Evolutionary conservation across 169 alveolate genomes (phyloP).

Genomic region (Perkinsus olseni): DNA sequence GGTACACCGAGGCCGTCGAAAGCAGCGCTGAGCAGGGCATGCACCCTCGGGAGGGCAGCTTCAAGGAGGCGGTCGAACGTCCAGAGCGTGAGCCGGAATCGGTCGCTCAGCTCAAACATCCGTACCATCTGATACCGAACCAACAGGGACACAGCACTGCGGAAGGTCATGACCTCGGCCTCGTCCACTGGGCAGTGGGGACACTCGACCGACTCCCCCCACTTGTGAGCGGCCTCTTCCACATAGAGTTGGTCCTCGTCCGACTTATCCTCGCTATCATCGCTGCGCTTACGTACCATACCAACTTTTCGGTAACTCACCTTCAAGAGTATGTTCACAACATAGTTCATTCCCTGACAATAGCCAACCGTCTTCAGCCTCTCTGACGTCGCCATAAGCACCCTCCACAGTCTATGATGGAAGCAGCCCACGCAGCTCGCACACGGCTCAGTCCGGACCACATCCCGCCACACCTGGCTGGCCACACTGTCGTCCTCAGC

Average conservation of each 20-base stretch:
- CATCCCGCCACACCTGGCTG: neutral
- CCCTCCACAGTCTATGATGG: neutral
- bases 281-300: neutral
- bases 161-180: neutral
- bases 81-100: neutral
- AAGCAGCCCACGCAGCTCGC: neutral
- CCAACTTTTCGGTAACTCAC: neutral
- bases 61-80: neutral
- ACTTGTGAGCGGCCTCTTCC: neutral
- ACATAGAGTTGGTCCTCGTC: neutral
- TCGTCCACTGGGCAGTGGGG: neutral
- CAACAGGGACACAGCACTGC: neutral
- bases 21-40: neutral
- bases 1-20: neutral
- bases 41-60: neutral
- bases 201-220: neutral
- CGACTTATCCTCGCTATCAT: neutral
- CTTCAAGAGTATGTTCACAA: conserved; percentile 2
- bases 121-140: neutral
- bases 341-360: conserved; percentile 45
- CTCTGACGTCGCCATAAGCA: neutral
- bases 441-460: neutral
- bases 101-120: neutral
- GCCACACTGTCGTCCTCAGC: neutral
- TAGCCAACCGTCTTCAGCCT: conserved; percentile 25